phyloP scores from a whole-genome alignment of 306 rosid genomes.

The Cercis canadensis region DNA sequence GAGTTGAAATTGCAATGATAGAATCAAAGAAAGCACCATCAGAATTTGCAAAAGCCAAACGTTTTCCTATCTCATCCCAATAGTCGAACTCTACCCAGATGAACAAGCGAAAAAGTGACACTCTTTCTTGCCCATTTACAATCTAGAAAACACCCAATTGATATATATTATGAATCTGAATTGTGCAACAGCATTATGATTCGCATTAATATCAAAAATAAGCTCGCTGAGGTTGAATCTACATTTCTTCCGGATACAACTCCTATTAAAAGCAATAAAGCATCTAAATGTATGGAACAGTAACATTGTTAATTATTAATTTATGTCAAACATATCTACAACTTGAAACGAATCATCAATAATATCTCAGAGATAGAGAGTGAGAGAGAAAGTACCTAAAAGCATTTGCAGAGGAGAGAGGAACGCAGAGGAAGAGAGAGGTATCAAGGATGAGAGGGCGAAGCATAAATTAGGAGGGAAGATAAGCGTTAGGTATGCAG shows the following conservation, averaged over 20 bases:
- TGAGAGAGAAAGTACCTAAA: slow-evolving; percentile 13
- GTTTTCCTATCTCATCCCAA: not conserved
- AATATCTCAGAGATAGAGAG: not conserved
- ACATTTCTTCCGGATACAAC: not conserved
- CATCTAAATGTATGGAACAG: not conserved
- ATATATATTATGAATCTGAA: no score
- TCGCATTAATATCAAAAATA: not conserved
- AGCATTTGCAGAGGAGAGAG: slow-evolving; percentile 25
- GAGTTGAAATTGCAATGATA: no score
- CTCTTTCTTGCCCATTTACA: not conserved
- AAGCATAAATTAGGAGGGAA: slow-evolving; percentile 35
- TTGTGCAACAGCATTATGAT: not conserved
- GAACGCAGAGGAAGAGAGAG: not conserved
- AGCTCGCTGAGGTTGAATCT: not conserved
- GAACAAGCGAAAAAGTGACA: no score
- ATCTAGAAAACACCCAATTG: not conserved
- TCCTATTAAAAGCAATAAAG: not conserved
- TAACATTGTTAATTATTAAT: not conserved
- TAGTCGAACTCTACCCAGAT: no score
- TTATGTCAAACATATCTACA: not conserved
- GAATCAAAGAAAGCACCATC: no score
- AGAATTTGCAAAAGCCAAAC: not conserved
- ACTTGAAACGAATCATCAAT: not conserved
- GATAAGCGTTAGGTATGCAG: not conserved
- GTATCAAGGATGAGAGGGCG: not conserved